phyloP scores from a whole-genome alignment of 202 grass and related monocot genomes.

The Panicum hallii region DNA sequence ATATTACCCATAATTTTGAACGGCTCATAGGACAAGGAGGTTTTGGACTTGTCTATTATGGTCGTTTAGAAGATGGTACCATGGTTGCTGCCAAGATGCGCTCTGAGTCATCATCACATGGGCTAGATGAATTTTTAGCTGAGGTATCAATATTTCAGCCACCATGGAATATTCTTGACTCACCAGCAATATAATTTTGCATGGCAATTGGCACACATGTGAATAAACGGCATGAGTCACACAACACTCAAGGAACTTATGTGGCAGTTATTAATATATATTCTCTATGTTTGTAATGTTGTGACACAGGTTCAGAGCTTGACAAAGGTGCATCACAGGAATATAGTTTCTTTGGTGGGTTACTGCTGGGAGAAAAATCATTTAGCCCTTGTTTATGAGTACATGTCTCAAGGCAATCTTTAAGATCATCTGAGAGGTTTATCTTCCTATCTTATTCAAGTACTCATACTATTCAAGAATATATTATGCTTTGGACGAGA shows the following conservation, averaged over 20 bases:
- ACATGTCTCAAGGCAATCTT: conserved; percentile 68
- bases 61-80: conserved; percentile 37
- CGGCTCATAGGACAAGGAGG: conserved; percentile 52
- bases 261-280: neutral
- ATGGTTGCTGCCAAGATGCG: conserved; percentile 58
- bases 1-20: conserved; percentile 47
- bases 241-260: neutral
- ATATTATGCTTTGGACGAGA: neutral
- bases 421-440: conserved; percentile 52
- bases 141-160: conserved; percentile 44
- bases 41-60: conserved; percentile 54
- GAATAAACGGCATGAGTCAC: neutral
- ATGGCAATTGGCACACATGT: neutral
- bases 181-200: neutral
- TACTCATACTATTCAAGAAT: neutral
- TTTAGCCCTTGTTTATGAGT: conserved; percentile 69
- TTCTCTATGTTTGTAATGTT: neutral
- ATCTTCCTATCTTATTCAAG: neutral
- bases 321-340: conserved; percentile 65
- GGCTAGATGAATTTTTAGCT: conserved; percentile 51
- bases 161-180: neutral
- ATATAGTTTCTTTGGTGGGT: conserved; percentile 63
- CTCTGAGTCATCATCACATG: conserved; percentile 47
- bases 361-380: conserved; percentile 57
- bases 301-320: conserved; percentile 49